Evolutionary conservation across 306 rosid genomes (phyloP), one percentile per base, ranked within the genome.

Genomic region (Vicia faba): DNA sequence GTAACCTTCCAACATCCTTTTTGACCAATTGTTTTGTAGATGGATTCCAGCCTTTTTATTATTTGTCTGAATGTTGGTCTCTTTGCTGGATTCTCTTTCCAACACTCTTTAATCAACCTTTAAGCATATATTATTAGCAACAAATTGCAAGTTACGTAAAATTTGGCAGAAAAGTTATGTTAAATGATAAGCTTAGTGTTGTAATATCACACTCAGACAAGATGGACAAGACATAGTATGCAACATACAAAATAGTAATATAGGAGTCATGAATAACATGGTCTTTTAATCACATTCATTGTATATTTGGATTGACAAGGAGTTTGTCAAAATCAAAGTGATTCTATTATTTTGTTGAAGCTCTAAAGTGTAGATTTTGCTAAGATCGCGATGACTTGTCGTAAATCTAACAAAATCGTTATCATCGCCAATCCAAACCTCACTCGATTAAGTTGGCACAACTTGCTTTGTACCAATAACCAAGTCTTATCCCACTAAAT

Each of bases 31-130:
- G 78, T 66, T 83, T 79, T 69, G 81, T 81, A 45, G 31, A 92
- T 89, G 72, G 85, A 68, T 72, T 89, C 96, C 70, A 92, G 88
- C 81, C 73, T 84, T 12, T 59, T 44, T 68, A 89, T 86, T 68
- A 92, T 88, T 81, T 82, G 85, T 45, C 93, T 86, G 76, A 92
- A 92, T n/a, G 91, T 81, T 77, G 96, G 98, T 72, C 98, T 78
- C 84, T 64, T 84, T 2, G 87, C 84, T 45, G 98, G 98, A n/a
- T 80, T 87, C 72, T 87, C 96, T 65, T 85, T 71, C 98, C 98
- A 92, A 84, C 96, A 89, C 46, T 83, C 96, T 80, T 78, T 87
- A 61, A 92, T 92, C 82, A 89, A 85, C 75, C 98, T 92, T 80
- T 71, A 11, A 46, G 49, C 53, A 78, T 51, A 79, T 49, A 77